Conservation (phyloP, 441 rosid species). For the Euphorbia celastroides region DNA sequence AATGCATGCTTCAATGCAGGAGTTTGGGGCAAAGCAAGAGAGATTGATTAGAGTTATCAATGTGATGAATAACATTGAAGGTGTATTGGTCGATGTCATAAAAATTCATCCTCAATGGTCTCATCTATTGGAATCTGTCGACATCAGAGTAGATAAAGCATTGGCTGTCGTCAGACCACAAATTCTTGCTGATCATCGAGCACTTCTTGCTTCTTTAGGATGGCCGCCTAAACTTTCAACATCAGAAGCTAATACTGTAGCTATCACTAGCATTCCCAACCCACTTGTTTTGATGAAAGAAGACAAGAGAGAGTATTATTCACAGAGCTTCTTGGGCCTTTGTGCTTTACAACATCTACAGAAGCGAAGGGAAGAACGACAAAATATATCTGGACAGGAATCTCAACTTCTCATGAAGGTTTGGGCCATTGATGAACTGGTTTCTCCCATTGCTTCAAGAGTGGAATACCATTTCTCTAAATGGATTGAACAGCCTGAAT, state of each 20-base stretch:
- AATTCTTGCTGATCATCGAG: conserved; percentile 62
- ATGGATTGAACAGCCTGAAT: conserved; percentile 72
- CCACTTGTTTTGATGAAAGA: conserved; percentile 60
- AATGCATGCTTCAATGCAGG: conserved; percentile 38
- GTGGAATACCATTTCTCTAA: conserved; percentile 72
- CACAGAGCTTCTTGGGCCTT: conserved; percentile 57
- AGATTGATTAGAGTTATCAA: conserved; percentile 44
- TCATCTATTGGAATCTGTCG: conserved; percentile 57
- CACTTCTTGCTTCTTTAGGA: conserved; percentile 71
- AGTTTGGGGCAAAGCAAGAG: conserved; percentile 39
- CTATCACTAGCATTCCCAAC: conserved; percentile 40
- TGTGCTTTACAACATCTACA: conserved; percentile 67
- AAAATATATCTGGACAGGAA: conserved; percentile 21
- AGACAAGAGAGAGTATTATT: conserved; percentile 48
- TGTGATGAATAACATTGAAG: conserved; percentile 49
- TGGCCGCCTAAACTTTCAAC: conserved; percentile 74
- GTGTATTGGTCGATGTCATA: conserved; percentile 34
- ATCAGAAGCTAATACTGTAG: conserved; percentile 33
- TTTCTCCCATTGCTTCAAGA: conserved; percentile 61
- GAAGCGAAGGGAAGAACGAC: conserved; percentile 47
- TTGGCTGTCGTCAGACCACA: conserved; percentile 57
- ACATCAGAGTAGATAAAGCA: conserved; percentile 57
- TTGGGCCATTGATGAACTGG: conserved; percentile 77
- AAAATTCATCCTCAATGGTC: conserved; percentile 50
- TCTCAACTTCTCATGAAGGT: conserved; percentile 21